phyloP scores from a whole-genome alignment of 2,329 filamentous ascomycete genomes.

The Gremmenia infestans region DNA sequence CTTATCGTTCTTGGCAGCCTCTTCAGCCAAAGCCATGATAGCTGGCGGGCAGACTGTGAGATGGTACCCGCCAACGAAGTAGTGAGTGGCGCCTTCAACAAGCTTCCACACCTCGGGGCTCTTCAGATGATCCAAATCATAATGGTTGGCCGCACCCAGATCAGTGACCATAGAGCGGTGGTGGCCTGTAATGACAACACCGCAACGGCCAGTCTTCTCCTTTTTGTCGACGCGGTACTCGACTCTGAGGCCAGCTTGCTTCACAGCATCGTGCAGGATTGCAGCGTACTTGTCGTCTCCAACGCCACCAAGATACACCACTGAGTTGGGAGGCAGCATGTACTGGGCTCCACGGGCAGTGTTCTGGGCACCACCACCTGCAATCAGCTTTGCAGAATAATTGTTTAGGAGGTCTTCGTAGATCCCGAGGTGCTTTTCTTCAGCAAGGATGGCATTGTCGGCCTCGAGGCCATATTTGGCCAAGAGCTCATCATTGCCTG shows the following conservation, averaged over 20 bases:
- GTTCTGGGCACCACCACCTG: constrained; percentile 96
- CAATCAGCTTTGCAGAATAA: constrained; percentile 89
- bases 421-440: constrained; percentile 81
- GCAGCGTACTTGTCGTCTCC: constrained; percentile 95
- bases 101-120: constrained; percentile 86
- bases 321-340: constrained; percentile 82
- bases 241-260: constrained; percentile 81
- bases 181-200: constrained; percentile 94
- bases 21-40: constrained; percentile 82
- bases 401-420: constrained; percentile 93
- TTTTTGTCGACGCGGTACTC: constrained; percentile 90
- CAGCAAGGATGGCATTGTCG: constrained; percentile 96
- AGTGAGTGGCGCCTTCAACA: constrained; percentile 81
- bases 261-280: constrained; percentile 79
- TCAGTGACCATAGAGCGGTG: constrained; percentile 94
- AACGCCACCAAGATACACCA: constrained; percentile 89
- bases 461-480: constrained; percentile 90
- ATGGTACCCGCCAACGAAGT: constrained; percentile 95
- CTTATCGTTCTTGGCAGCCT: constrained; percentile 88
- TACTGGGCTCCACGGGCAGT: constrained; percentile 95
- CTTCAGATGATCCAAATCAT: constrained; percentile 91
- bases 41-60: constrained; percentile 92
- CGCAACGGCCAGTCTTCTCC: constrained; percentile 86
- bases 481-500: constrained; percentile 76
- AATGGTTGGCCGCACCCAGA: constrained; percentile 93